phyloP scores from a whole-genome alignment of 768 basidiomycete genomes.

The Calocybe indica region DNA sequence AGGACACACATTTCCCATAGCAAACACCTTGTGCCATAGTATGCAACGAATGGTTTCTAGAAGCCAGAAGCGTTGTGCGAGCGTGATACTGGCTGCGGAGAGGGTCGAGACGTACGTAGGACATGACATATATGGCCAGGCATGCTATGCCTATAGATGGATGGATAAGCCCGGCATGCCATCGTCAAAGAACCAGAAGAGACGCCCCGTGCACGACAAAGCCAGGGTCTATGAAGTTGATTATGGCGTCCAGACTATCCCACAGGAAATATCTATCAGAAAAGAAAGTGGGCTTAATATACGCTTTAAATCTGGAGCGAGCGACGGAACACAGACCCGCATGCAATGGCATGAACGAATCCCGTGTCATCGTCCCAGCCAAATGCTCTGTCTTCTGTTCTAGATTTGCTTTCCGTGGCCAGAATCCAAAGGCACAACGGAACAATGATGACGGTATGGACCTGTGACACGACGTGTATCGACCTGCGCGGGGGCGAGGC shows the following conservation, averaged over 20 bases:
- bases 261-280: constrained; percentile 68
- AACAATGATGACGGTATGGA: constrained; percentile 64
- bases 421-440: constrained; percentile 56
- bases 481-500: constrained; percentile 37
- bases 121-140: constrained; percentile 55
- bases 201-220: constrained; percentile 70
- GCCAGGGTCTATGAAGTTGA: constrained; percentile 65
- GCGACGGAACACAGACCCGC: constrained; percentile 44
- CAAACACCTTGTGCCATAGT: constrained; percentile 72
- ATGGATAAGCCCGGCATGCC: not conserved
- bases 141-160: constrained; percentile 48
- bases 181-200: not conserved
- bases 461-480: constrained; percentile 66
- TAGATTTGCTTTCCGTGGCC: constrained; percentile 27
- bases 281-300: not conserved
- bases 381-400: constrained; percentile 61
- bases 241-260: constrained; percentile 68
- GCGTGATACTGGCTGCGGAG: not conserved
- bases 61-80: not conserved
- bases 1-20: constrained; percentile 70
- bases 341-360: constrained; percentile 59
- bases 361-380: constrained; percentile 65
- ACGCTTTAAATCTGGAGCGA: not conserved
- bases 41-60: constrained; percentile 71
- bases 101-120: constrained; percentile 48